Conservation (phyloP, 2,329 filamentous ascomycete species). For the Ascocoryne sarcoides region DNA sequence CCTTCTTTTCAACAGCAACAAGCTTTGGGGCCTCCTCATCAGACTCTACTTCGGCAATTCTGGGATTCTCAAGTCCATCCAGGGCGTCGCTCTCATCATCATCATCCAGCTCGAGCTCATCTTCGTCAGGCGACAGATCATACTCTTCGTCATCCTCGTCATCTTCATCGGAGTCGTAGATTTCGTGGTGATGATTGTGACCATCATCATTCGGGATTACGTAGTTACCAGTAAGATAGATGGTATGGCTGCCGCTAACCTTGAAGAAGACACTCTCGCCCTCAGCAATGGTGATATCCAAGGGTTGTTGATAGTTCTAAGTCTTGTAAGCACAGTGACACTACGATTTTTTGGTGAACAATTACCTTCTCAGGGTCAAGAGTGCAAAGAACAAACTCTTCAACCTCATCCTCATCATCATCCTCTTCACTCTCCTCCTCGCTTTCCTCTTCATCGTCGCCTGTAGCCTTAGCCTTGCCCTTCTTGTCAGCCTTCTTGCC, state of each 20-base stretch:
- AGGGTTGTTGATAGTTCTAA: slow-evolving; percentile 87
- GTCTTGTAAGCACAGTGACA: neutral
- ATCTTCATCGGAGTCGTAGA: slow-evolving; percentile 53
- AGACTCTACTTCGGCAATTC: slow-evolving; percentile 73
- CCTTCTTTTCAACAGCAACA: slow-evolving; percentile 43
- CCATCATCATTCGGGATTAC: slow-evolving; percentile 59
- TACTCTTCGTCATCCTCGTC: slow-evolving; percentile 64
- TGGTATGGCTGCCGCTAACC: slow-evolving; percentile 78
- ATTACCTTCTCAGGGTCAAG: slow-evolving; percentile 83
- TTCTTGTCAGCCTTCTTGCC: slow-evolving; percentile 57
- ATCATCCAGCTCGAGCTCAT: slow-evolving; percentile 55
- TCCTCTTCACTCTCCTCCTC: slow-evolving; percentile 40
- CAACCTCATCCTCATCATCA: slow-evolving; percentile 56
- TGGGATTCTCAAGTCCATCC: slow-evolving; percentile 68
- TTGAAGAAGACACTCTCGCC: slow-evolving; percentile 88
- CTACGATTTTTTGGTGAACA: slow-evolving; percentile 2
- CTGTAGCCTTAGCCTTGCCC: slow-evolving; percentile 59
- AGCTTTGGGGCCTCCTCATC: slow-evolving; percentile 66
- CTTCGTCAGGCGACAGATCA: slow-evolving; percentile 70
- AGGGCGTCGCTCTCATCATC: slow-evolving; percentile 67
- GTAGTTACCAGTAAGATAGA: slow-evolving; percentile 96
- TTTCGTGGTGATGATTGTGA: slow-evolving; percentile 46
- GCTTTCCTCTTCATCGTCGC: slow-evolving; percentile 42
- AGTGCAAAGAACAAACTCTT: slow-evolving; percentile 93
- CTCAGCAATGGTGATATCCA: slow-evolving; percentile 86